Base-by-base conservation (phyloP, 208 protist genomes). In the Trypanosoma cruzi region DNA sequence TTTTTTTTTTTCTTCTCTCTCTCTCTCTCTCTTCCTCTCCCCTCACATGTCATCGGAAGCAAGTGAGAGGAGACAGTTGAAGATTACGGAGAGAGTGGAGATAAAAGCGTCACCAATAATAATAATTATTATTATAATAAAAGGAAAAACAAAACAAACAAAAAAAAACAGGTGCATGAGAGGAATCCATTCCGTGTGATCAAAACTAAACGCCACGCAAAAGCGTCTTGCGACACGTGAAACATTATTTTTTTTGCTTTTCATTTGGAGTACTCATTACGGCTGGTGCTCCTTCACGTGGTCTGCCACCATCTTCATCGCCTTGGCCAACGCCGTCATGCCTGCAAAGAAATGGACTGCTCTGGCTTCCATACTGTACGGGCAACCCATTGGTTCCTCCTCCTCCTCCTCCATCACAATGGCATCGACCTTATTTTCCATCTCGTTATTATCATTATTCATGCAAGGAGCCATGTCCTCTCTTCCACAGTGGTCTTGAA, bases 331-430 rank as follows among this genome's bases (percentile, higher is more conserved):
- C 2, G 69, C 70, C 10, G 76, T 81, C 85, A 87, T 90, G 50
- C 71, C 54, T n/a, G 46, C 65, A 74, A 90, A 85, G 58, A 85
- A 90, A 56, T 84, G 55, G 34, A 90, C 72, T 48, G 81, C 82
- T 54, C 81, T 70, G 14, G 85, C 72, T 64, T 90, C 79, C 80
- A 88, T 71, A 36, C 82, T 75, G 60, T 83, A 87, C 29, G 86
- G 86, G 42, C 76, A 84, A 0, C 62, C 72, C 31, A 77, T 71
- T 50, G 65, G 18, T 13, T 37, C 68, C 10, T 55, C 53, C 14
- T 24, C 16, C 6, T 6, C 32, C 26, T 62, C 55, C 29, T 29
- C 26, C n/a, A n/a, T n/a, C n/a, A n/a, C n/a, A n/a, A n/a, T n/a
- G n/a, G n/a, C n/a, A 4, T 26, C 53, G 28, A 28, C 5, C 14